Percentiles rank a stretch among this genome's conserved stretches.
These are phyloP conservation scores for Jimgerdemannia flammicorona DNA, from an alignment of 192 early-diverging fungal genomes.

Conservation along the genomic window DNA sequence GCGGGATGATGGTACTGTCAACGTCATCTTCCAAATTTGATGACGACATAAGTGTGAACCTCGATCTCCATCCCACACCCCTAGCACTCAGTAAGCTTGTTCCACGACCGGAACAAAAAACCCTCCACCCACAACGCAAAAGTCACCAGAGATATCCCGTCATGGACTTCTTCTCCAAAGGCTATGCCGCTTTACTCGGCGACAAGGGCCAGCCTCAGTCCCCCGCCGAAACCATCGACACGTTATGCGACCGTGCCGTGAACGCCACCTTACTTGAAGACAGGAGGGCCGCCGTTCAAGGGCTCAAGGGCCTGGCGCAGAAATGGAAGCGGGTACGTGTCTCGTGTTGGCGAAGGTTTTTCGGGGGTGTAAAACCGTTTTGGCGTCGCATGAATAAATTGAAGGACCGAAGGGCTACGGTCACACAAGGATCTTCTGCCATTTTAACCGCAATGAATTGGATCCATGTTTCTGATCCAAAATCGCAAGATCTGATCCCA, in stretches of 20 bases:
- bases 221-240: slow-evolving; percentile 75
- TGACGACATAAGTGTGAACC: neutral
- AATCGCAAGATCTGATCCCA: too few species aligned
- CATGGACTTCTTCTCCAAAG: slow-evolving; percentile 62
- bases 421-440: neutral
- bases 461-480: too few species aligned
- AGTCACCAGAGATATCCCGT: neutral
- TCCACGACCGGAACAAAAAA: too few species aligned
- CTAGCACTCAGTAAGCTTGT: too few species aligned
- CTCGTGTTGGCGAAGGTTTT: neutral
- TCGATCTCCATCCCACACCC: too few species aligned
- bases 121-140: too few species aligned
- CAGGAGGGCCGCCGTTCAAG: slow-evolving; percentile 78
- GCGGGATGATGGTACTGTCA: neutral
- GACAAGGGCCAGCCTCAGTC: slow-evolving; percentile 61
- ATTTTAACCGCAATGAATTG: too few species aligned
- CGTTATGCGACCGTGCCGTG: slow-evolving; percentile 76
- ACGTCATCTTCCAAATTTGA: neutral
- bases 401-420: too few species aligned
- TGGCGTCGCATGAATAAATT: too few species aligned
- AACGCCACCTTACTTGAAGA: slow-evolving; percentile 90
- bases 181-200: slow-evolving; percentile 59
- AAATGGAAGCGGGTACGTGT: slow-evolving; percentile 70
- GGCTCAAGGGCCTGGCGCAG: slow-evolving; percentile 79
- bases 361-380: too few species aligned